These are phyloP conservation scores for Erythrobasidium hasegawianum DNA, from an alignment of 1,284 basidiomycete genomes.

Conservation along the genomic window DNA sequence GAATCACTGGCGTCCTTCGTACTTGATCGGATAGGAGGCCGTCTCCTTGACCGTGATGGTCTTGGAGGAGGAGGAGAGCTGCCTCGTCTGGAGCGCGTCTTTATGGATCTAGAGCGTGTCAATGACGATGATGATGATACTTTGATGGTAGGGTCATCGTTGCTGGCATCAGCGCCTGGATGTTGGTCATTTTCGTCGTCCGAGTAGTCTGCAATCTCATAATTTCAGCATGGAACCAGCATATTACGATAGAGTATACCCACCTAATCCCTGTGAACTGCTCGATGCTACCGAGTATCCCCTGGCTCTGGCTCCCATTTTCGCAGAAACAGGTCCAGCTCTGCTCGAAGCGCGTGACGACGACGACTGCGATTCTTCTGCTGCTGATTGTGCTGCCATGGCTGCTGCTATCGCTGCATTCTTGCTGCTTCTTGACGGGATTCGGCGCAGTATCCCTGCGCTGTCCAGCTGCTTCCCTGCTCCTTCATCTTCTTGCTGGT, in stretches of 20 bases:
- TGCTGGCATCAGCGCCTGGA: too few species aligned
- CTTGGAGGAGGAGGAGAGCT: neutral
- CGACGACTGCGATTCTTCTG: neutral
- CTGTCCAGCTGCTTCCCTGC: neutral
- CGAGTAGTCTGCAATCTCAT: too few species aligned
- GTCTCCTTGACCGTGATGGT: neutral
- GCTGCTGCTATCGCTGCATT: neutral
- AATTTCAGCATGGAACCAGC: too few species aligned
- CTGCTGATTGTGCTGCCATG: neutral
- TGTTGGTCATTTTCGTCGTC: too few species aligned
- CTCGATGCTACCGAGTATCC: too few species aligned
- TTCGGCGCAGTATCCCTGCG: neutral
- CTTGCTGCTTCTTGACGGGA: neutral
- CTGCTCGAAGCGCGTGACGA: conserved; percentile 2
- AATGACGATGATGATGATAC: too few species aligned
- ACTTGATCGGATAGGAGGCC: neutral
- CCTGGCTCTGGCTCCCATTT: too few species aligned
- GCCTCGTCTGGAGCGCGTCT: neutral
- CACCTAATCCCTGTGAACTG: too few species aligned
- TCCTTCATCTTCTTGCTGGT: neutral
- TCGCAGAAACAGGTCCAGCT: neutral
- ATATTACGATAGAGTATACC: too few species aligned
- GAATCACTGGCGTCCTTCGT: neutral
- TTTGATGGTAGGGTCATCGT: too few species aligned
- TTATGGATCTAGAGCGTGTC: neutral